A percentile compares a stretch with the other conserved stretches of the same genome.
phyloP scores from a whole-genome alignment of 257 asterid species.

The Orobanche coerulescens region DNA sequence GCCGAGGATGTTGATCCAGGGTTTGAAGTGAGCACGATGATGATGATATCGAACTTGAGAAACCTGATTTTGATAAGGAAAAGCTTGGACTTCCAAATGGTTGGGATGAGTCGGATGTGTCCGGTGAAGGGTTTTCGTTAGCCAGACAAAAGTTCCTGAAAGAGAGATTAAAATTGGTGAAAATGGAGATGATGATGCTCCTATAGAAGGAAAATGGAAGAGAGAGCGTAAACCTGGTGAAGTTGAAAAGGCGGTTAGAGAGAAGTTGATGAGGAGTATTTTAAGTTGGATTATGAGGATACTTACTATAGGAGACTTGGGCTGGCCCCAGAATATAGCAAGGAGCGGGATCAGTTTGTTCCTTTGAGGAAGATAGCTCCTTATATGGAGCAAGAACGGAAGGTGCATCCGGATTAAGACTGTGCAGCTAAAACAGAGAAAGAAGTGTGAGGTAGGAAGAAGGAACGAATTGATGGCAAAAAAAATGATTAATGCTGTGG shows the following conservation, averaged over 20 bases:
- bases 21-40: slow-evolving; percentile 51
- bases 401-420: slow-evolving; percentile 54
- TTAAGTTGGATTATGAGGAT: slow-evolving; percentile 80
- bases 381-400: slow-evolving; percentile 69
- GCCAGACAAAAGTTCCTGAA: slow-evolving; percentile 43
- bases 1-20: slow-evolving; percentile 55
- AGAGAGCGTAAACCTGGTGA: slow-evolving; percentile 48
- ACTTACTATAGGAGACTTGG: slow-evolving; percentile 79
- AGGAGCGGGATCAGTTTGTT: slow-evolving; percentile 68
- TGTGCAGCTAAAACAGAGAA: slow-evolving; percentile 33
- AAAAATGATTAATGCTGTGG: slow-evolving; percentile 21
- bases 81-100: slow-evolving; percentile 74
- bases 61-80: slow-evolving; percentile 79
- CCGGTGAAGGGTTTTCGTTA: slow-evolving; percentile 42
- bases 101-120: slow-evolving; percentile 44
- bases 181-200: slow-evolving; percentile 33
- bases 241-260: slow-evolving; percentile 45
- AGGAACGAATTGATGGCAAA: slow-evolving; percentile 16
- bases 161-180: slow-evolving; percentile 18
- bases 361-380: slow-evolving; percentile 74
- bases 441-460: slow-evolving; percentile 23
- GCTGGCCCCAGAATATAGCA: slow-evolving; percentile 45
- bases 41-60: slow-evolving; percentile 40
- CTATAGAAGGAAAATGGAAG: slow-evolving; percentile 44
- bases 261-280: slow-evolving; percentile 66